Conservation (phyloP, 1,284 basidiomycete genomes). For the Irpex lacteus region DNA sequence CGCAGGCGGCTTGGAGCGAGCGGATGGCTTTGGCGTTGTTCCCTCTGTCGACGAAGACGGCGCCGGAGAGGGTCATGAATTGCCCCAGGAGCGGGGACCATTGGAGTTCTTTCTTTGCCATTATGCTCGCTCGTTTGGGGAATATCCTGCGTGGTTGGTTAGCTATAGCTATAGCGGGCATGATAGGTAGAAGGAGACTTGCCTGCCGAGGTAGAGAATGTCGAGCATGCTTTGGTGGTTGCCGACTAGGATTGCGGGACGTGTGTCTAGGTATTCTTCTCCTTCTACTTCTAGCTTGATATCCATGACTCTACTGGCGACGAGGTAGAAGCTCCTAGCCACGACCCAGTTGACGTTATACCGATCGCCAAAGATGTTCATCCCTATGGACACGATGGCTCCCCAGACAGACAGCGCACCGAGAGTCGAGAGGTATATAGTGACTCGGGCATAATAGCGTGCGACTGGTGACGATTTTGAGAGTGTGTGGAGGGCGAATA, state of each 20-base stretch:
- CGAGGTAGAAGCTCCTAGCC: constrained; percentile 80
- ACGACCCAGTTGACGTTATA: constrained; percentile 87
- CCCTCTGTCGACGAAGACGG: constrained; percentile 90
- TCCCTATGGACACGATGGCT: constrained; percentile 66
- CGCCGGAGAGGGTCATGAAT: constrained; percentile 89
- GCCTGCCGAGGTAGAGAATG: constrained; percentile 82
- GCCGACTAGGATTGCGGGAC: constrained; percentile 76
- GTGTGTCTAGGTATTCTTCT: constrained; percentile 70
- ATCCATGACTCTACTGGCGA: constrained; percentile 68
- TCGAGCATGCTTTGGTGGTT: constrained; percentile 97
- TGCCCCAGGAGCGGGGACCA: constrained; percentile 87
- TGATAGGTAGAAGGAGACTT: constrained; percentile 25
- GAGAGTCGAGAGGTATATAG: constrained; percentile 74
- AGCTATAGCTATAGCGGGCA: neutral
- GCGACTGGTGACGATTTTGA: constrained; percentile 51
- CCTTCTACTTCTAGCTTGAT: constrained; percentile 83
- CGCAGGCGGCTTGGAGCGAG: constrained; percentile 77
- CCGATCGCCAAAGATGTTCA: constrained; percentile 70
- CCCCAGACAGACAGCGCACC: constrained; percentile 78
- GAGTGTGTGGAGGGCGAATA: constrained; percentile 58
- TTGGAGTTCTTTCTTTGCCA: constrained; percentile 92
- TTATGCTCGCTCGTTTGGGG: constrained; percentile 82
- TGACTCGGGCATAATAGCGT: constrained; percentile 73
- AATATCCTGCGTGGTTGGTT: constrained; percentile 61
- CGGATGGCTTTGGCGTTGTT: constrained; percentile 77